These are phyloP conservation scores for Lichtheimia ornata DNA, from an alignment of 371 early-diverging fungal species.

Conservation along the genomic window DNA sequence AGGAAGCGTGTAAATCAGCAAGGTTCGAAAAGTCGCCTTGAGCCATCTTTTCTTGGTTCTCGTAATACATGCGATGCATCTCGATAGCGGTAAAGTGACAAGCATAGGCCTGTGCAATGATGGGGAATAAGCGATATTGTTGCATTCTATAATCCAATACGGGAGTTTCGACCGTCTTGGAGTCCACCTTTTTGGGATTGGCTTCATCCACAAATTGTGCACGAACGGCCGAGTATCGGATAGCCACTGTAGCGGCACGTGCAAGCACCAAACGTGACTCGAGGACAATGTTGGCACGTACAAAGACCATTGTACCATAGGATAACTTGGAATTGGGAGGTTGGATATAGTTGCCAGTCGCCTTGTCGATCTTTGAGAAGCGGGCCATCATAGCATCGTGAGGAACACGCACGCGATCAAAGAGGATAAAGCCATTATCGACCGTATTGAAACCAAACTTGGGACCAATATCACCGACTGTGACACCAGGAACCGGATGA, in stretches of 20 bases:
- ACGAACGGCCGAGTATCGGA: constrained; percentile 79
- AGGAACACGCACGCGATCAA: constrained; percentile 73
- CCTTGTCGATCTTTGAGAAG: constrained; percentile 64
- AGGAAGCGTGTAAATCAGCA: constrained; percentile 82
- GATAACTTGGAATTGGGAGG: constrained; percentile 79
- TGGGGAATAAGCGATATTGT: constrained; percentile 78
- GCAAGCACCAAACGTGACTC: constrained; percentile 65
- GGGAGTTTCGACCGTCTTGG: constrained; percentile 62
- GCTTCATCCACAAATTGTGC: constrained; percentile 77
- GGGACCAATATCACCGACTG: constrained; percentile 81
- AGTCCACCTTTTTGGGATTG: constrained; percentile 40
- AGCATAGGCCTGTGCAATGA: constrained; percentile 80
- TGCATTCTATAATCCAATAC: constrained; percentile 82
- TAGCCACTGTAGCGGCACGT: constrained; percentile 78
- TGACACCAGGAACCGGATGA: constrained; percentile 64
- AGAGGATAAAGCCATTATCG: constrained; percentile 85
- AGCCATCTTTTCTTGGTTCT: constrained; percentile 66
- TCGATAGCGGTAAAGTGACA: constrained; percentile 75
- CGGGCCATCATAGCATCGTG: constrained; percentile 73
- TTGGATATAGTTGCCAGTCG: constrained; percentile 69
- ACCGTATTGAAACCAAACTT: constrained; percentile 80
- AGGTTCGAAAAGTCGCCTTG: constrained; percentile 72
- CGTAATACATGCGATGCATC: constrained; percentile 68
- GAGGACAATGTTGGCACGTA: constrained; percentile 66
- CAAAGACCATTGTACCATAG: constrained; percentile 83